A percentile compares a stretch with the other conserved stretches of the same genome.
These are phyloP conservation scores for Picea glauca DNA, from an alignment of 75 land plant species.

Conservation along the genomic window DNA sequence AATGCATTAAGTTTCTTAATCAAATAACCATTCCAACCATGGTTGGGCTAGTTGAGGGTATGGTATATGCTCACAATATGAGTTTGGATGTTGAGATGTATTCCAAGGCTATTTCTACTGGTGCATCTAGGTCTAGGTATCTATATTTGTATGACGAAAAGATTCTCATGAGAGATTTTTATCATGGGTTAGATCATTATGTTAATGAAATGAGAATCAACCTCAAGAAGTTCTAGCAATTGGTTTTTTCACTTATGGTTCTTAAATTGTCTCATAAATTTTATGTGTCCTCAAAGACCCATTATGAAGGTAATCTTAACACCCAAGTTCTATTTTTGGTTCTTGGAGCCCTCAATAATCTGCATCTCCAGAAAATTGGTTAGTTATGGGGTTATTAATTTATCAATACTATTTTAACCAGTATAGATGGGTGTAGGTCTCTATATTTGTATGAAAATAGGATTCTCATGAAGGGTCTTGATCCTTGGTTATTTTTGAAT, in stretches of 20 bases:
- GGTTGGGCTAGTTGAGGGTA: conserved; percentile 79
- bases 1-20: conserved; percentile 70
- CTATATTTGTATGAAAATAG: conserved; percentile 62
- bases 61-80: conserved; percentile 72
- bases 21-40: conserved; percentile 74
- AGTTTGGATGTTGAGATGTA: conserved; percentile 54
- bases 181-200: conserved; percentile 10
- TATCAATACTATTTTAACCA: conserved; percentile 56
- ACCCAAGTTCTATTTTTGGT: no score
- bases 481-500: conserved; percentile 67
- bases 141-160: conserved; percentile 64
- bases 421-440: conserved; percentile 74
- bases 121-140: conserved; percentile 78
- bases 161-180: conserved; percentile 70
- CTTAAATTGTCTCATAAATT: no score
- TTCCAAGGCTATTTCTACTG: conserved; percentile 56
- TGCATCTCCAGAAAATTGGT: no score
- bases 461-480: conserved; percentile 66
- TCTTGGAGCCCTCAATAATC: no score
- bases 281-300: no score
- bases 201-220: no score
- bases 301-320: no score
- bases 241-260: no score
- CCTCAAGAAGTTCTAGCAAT: no score
- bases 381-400: no score